Base-by-base conservation (phyloP, 139 green algal genomes). In the Tetratostichococcus sp. region DNA sequence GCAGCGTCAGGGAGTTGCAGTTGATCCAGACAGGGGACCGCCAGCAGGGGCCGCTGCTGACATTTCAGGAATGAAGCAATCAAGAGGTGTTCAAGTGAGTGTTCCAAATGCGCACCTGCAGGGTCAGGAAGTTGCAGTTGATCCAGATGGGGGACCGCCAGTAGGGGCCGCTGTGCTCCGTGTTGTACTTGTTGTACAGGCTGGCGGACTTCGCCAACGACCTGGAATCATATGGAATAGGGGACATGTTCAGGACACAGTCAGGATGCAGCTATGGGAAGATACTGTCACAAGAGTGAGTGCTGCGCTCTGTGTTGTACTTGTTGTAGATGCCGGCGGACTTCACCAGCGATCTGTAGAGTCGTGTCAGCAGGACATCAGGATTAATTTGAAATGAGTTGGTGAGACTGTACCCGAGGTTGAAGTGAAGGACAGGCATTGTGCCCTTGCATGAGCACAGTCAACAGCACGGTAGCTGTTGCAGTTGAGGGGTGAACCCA, bases 81-180 rank as follows among this genome's bases (percentile, higher is more conserved):
- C 0, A 30, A 70, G 5, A 70, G 28, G 65, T n/a, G n/a, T n/a
- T n/a, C n/a, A n/a, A n/a, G n/a, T n/a, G n/a, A n/a, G n/a, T n/a
- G n/a, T n/a, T n/a, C n/a, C n/a, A n/a, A 30, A 67, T 19, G 23
- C 72, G 30, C 23, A 69, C 79, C 30, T 76, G 50, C 30, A 98
- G 84, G 30, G 88, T 83, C 0, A 98, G 82, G 84, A 89, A 97
- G 83, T 98, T 98, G 75, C 98, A 75, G 82, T 98, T 98, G 74
- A 97, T 85, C 94, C 94, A 98, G 66, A 98, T 84, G 30, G 89
- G 75, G 1, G 90, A 89, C 1, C 94, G 81, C 94, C 94, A 98
- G 84, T 98, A 98, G 21, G 94, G 94, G 5, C 84, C 77, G 77
- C 98, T 94, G 74, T 98, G 88, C 74, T 88, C 74, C 0, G 94